Conservation (phyloP, 345 rosid species). For the Mallotus nudiflorus region DNA sequence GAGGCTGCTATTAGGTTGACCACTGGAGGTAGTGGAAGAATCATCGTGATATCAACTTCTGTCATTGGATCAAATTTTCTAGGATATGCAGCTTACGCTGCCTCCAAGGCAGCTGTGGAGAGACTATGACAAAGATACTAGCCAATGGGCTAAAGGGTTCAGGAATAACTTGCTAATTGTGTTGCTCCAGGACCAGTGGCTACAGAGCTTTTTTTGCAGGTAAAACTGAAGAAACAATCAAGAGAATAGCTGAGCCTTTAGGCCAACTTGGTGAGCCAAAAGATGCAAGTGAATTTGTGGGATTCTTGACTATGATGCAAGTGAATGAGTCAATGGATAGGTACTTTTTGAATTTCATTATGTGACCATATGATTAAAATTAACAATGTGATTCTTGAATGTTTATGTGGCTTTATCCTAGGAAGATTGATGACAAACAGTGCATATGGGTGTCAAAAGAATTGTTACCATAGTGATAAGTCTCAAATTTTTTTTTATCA, state of each 20-base stretch:
- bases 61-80: conserved; percentile 39
- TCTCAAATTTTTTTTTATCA: too few relatives aligned
- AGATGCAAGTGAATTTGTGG: conserved; percentile 49
- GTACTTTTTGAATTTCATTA: conserved; percentile 9
- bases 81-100: conserved; percentile 53
- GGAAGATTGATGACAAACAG: neutral
- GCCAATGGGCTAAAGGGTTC: conserved; percentile 66
- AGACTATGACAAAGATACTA: conserved; percentile 45
- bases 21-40: conserved; percentile 47
- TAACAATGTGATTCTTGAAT: too few relatives aligned
- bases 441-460: neutral
- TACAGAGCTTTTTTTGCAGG: conserved; percentile 52
- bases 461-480: neutral
- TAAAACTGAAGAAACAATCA: conserved; percentile 45
- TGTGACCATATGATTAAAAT: neutral
- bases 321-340: conserved; percentile 65
- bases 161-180: conserved; percentile 51
- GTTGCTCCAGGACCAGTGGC: conserved; percentile 63
- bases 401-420: neutral
- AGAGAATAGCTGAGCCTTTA: conserved; percentile 43
- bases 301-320: conserved; percentile 49
- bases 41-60: conserved; percentile 44
- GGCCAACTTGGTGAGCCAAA: too few relatives aligned
- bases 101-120: too few relatives aligned
- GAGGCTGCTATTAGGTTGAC: conserved; percentile 45